Base-by-base conservation (phyloP, 768 basidiomycete species). In the Rhodotorula taiwanensis region DNA sequence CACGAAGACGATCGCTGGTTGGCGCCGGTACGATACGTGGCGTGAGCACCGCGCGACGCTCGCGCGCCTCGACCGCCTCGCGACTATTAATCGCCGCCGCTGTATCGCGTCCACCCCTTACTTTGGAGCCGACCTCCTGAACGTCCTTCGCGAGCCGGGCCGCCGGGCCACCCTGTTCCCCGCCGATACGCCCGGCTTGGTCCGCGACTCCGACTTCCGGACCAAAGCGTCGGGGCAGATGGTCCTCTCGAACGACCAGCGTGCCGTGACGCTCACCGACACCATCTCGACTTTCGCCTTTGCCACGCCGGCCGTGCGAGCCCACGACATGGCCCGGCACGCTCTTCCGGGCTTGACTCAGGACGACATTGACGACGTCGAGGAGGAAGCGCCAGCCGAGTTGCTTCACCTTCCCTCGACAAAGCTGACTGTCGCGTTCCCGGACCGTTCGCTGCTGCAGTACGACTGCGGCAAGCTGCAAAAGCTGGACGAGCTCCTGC, bases 391-490 rank as follows among this genome's bases (percentile, higher is more conserved):
- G 21, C 62, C 68, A 16, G 87, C 91, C 71, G 90, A 92, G 72
- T 76, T 77, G 1, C 76, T 95, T 16, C 92, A 95, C 74, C 80
- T 78, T 30, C 77, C 86, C 2, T 83, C 81, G 45, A 89, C 91
- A 69, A 90, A 89, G 74, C 80, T 90, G 34, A 89, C 91, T 70
- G 89, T 97, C 57, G 92, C 90, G 3, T 95, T 97, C 75, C 93
- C 93, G 0, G 89, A 93, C 70, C 83, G 86, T 0, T 88, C 85
- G 7, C 79, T 94, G 36, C 80, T 95, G 11, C 92, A 95, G 73
- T 95, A 91, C 74, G 93, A 98, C 75, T 95, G 93, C 72, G 93
- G 93, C 49, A 98, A 98, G 73, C 81, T 98, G 18, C 93, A 95
- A 72, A 82, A 84, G 60, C 82, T 98, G 13, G 82, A 84, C n/a